Conservation (phyloP, 73 alveolate genomes). For the Halteria grandinella region DNA sequence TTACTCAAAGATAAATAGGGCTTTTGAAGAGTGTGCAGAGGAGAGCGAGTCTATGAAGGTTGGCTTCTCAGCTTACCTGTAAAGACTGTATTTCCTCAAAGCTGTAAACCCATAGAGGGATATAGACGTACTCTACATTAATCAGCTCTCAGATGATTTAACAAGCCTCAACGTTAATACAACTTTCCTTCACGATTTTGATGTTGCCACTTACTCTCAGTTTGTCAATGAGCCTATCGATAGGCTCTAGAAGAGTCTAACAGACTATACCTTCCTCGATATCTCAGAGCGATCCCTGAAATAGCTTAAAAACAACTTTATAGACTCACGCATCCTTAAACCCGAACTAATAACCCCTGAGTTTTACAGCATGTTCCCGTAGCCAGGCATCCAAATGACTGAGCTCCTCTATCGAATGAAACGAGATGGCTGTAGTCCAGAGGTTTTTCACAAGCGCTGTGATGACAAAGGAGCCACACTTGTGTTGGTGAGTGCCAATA, state of each 20-base stretch:
- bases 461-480: conserved; percentile 73
- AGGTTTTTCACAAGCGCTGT: conserved; percentile 63
- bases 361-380: conserved; percentile 53
- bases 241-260: background rate
- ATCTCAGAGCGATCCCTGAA: conserved; percentile 7
- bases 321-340: conserved; percentile 14
- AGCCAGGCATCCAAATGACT: conserved; percentile 67
- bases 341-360: conserved; percentile 15
- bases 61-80: conserved; percentile 20
- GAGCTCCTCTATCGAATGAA: conserved; percentile 60
- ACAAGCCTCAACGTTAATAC: conserved; percentile 11
- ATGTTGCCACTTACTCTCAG: conserved; percentile 31
- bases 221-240: conserved; percentile 32
- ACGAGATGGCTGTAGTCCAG: conserved; percentile 58
- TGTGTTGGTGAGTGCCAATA: conserved; percentile 49
- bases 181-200: conserved; percentile 32
- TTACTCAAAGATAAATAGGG: conserved; percentile 6
- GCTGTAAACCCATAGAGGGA: conserved; percentile 34
- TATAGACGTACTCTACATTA: conserved; percentile 16
- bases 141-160: conserved; percentile 28
- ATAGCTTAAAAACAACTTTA: conserved; percentile 7
- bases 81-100: conserved; percentile 8
- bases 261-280: conserved; percentile 29
- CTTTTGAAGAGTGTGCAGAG: conserved; percentile 12
- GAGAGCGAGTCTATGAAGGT: conserved; percentile 1